A percentile compares a stretch with the other conserved stretches of the same genome.
phyloP scores from a whole-genome alignment of 2,329 filamentous ascomycete species.

The Aspergillus clavatus region DNA sequence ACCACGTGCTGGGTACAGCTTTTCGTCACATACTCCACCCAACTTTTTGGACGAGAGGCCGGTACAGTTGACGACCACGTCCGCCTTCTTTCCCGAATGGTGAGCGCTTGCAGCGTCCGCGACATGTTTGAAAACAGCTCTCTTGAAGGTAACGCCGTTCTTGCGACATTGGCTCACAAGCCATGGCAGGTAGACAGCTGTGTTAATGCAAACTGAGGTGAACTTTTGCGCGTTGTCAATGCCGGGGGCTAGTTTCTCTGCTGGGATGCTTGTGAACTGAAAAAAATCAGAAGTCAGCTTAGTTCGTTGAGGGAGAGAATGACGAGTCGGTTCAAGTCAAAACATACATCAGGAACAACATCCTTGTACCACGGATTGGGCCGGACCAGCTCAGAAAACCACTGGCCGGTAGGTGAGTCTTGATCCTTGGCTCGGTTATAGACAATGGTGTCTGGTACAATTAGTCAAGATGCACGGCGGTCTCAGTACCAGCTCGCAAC shows the following conservation, averaged over 20 bases:
- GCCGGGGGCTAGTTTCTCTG: constrained; percentile 55
- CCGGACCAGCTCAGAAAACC: constrained; percentile 63
- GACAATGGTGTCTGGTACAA: constrained; percentile 43
- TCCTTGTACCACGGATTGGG: constrained; percentile 69
- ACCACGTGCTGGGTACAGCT: constrained; percentile 70
- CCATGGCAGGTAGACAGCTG: constrained; percentile 80
- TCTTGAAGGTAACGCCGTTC: constrained; percentile 64
- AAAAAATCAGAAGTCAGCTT: background rate
- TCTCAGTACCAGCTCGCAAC: background rate
- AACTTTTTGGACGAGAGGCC: constrained; percentile 70
- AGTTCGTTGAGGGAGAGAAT: background rate
- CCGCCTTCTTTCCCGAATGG: constrained; percentile 53
- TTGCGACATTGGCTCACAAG: constrained; percentile 74
- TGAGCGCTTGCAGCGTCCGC: constrained; percentile 61
- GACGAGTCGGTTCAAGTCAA: background rate
- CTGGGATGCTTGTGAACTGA: constrained; percentile 59
- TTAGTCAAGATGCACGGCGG: background rate
- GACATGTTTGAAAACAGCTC: constrained; percentile 64
- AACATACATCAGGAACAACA: constrained; percentile 61
- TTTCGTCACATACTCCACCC: constrained; percentile 73
- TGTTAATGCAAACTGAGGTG: constrained; percentile 87
- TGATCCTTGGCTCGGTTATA: constrained; percentile 63
- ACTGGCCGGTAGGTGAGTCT: constrained; percentile 48
- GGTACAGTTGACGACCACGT: constrained; percentile 78
- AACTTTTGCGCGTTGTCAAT: constrained; percentile 71